A percentile compares a stretch with the other conserved stretches of the same genome.
These are phyloP conservation scores for Scedosporium boydii DNA, from an alignment of 2,329 filamentous ascomycete species.

Conservation along the genomic window DNA sequence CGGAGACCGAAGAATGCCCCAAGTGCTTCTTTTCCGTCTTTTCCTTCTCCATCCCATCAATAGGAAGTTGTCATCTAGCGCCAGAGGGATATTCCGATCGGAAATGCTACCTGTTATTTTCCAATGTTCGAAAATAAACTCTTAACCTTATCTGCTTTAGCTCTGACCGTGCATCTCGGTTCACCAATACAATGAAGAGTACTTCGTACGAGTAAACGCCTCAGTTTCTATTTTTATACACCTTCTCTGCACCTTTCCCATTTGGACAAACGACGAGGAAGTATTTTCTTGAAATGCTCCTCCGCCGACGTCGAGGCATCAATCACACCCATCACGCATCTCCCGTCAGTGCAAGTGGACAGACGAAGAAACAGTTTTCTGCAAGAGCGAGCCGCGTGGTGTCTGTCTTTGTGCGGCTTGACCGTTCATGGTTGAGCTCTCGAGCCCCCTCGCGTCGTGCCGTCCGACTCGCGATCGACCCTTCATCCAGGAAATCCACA, in stretches of 20 bases:
- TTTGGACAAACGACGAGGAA: not conserved
- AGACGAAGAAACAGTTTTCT: not conserved
- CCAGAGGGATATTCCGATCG: not conserved
- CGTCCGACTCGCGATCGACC: conserved; percentile 1
- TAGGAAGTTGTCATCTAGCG: not conserved
- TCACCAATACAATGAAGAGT: too few species aligned
- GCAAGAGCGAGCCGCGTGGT: not conserved
- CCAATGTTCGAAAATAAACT: not conserved
- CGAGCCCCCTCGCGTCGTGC: not conserved
- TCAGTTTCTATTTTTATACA: not conserved
- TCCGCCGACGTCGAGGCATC: not conserved
- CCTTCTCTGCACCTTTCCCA: not conserved
- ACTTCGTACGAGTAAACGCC: too few species aligned
- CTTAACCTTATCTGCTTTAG: not conserved
- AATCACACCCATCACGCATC: not conserved
- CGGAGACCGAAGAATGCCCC: not conserved
- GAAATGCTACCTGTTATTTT: not conserved
- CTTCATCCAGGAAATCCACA: not conserved
- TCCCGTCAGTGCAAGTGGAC: not conserved
- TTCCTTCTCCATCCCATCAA: not conserved
- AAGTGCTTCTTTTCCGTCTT: not conserved
- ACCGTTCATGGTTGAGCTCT: not conserved
- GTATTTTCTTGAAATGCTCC: not conserved
- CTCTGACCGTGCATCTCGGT: not conserved
- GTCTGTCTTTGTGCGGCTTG: not conserved